Percentiles rank a stretch among this genome's conserved stretches.
Conservation (phyloP, 805 yeast species). For the Nakazawaea populi region DNA sequence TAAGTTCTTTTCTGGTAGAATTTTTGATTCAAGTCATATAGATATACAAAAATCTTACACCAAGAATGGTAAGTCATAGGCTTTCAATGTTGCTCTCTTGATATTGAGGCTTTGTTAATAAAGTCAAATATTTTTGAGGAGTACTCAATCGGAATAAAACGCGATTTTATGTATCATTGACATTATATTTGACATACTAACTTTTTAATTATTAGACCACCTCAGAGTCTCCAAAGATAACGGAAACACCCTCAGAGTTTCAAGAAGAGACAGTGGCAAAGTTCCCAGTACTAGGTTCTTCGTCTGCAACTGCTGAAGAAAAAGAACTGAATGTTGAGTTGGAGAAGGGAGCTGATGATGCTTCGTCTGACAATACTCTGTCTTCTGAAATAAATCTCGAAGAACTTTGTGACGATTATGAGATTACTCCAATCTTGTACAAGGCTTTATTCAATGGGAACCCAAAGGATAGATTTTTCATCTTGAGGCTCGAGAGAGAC, state of each 20-base stretch:
- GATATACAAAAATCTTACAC: too few relatives aligned
- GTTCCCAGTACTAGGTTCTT: neutral
- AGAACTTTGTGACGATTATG: constrained; percentile 15
- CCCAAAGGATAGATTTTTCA: constrained; percentile 42
- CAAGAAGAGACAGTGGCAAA: constrained; percentile 11
- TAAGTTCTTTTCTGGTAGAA: too few relatives aligned
- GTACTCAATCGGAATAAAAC: neutral
- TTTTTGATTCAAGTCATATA: too few relatives aligned
- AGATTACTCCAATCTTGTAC: constrained; percentile 13
- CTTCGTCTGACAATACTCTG: neutral
- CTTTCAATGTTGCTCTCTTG: too few relatives aligned
- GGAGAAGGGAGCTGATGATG: neutral
- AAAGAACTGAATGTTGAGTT: neutral
- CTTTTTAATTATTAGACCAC: neutral
- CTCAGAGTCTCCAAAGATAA: constrained; percentile 4
- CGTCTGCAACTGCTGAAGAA: neutral
- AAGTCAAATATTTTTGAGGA: too few relatives aligned
- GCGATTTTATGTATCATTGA: neutral
- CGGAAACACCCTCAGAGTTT: neutral
- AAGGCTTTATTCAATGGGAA: constrained; percentile 31
- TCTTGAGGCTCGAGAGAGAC: constrained; percentile 42
- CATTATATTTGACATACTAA: neutral
- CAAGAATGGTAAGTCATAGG: too few relatives aligned
- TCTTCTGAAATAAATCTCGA: constrained; percentile 18
- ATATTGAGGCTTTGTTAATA: too few relatives aligned